Evolutionary conservation across 1,284 basidiomycete genomes (phyloP).

Genomic region (Moniliella sp.): DNA sequence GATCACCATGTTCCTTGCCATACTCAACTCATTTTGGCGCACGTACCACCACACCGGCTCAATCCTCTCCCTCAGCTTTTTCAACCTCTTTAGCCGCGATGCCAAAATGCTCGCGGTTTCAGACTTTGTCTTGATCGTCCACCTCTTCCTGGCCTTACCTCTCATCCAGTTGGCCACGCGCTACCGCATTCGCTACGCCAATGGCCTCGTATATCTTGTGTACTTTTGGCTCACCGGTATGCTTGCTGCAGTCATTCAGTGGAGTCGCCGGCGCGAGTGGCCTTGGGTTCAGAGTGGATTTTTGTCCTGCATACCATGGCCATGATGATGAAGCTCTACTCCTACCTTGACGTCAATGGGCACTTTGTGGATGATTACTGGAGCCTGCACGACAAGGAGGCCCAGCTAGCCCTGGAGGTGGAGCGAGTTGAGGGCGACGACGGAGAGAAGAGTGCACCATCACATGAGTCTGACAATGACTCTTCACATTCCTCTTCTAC

Average conservation of each 20-base stretch:
- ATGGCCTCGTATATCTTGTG: constrained; percentile 9
- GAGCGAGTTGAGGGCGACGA: constrained; percentile 5
- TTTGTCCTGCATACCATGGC: constrained; percentile 70
- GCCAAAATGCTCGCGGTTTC: constrained; percentile 59
- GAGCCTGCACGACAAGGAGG: constrained; percentile 9
- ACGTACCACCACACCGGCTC: constrained; percentile 42
- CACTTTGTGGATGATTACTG: constrained; percentile 43
- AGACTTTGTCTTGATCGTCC: constrained; percentile 56
- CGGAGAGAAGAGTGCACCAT: constrained; percentile 5
- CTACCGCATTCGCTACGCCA: constrained; percentile 39
- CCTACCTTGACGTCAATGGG: constrained; percentile 73
- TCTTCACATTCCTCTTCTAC: neutral
- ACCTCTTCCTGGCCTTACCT: constrained; percentile 55
- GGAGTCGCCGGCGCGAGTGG: constrained; percentile 44
- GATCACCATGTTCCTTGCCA: constrained; percentile 22
- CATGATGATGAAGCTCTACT: constrained; percentile 91
- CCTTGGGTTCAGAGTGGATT: constrained; percentile 96
- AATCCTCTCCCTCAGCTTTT: constrained; percentile 53
- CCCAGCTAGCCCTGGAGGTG: constrained; percentile 17
- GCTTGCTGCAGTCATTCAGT: constrained; percentile 20
- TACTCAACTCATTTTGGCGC: constrained; percentile 22
- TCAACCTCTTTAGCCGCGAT: constrained; percentile 66
- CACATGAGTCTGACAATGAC: constrained; percentile 1
- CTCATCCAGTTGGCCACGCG: constrained; percentile 39
- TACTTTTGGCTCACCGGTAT: constrained; percentile 18